Evolutionary conservation across 2,329 filamentous ascomycete genomes (phyloP), one percentile per base, ranked within the genome.

Genomic region (Cladorrhinum sp.): DNA sequence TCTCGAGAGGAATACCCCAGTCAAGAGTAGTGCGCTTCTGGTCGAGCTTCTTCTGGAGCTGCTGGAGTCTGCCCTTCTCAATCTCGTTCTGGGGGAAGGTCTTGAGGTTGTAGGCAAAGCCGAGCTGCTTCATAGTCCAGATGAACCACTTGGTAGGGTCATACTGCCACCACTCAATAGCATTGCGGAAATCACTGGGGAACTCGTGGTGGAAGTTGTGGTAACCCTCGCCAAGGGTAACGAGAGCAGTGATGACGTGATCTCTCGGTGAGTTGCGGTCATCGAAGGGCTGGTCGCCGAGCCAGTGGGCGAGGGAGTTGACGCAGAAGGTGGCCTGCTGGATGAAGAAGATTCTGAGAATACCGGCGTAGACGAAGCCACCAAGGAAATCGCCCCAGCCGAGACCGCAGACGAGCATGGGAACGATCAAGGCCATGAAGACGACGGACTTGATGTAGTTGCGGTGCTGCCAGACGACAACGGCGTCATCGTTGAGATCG

Each of bases 201-300:
- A 96, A 96, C 76, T 96, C 91, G 82, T 96, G 91, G 79, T 96
- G 91, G 84, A 96, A 96, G 83, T 96, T 96, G 84, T 96, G 91
- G 80, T 96, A 96, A 28, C 91, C 91, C 78, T 76, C 91, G 54
- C 91, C 91, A 21, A 96, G 87, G 49, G 91, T 96, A 68, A 92
- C 87, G 18, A 96, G 79, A 50, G 91, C 91, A 46, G 91, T 96
- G 76, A 96, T 86, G 73, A 94, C 84, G 77, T 96, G 91, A 71
- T 96, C 91, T 74, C 92, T 88, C 65, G 91, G 92, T 63, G 89
- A 92, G 85, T 96, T 94, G 77, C 91, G 89, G 83, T 96, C 92
- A 70, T 96, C 91, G 74, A 96, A 96, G 63, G 92, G 92, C 80
- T 96, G 91, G 70, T 96, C 92, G 65, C 92, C 91, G 71, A 96